These are phyloP conservation scores for Scortechinia acanthostroma DNA, from an alignment of 2,329 filamentous ascomycete species.

Conservation along the genomic window DNA sequence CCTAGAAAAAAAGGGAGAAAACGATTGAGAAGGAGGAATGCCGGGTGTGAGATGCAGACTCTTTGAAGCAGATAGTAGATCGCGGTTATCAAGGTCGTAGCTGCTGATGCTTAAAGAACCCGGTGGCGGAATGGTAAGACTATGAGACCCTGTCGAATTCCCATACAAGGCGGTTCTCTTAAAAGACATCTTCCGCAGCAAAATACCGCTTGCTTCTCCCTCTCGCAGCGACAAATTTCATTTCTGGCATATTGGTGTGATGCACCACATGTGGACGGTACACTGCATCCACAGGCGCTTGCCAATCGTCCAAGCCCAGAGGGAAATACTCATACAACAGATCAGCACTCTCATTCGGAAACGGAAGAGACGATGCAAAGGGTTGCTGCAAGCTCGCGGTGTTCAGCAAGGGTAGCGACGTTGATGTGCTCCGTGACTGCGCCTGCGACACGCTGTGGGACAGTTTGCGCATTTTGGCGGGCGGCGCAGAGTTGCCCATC, in stretches of 20 bases:
- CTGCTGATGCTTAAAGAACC: no score
- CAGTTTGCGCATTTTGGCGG: slow-evolving; percentile 25
- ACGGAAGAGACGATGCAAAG: slow-evolving; percentile 23
- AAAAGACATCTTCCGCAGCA: slow-evolving; percentile 39
- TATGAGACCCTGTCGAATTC: no score
- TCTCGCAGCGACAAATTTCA: slow-evolving; percentile 61
- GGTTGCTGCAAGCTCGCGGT: slow-evolving; percentile 32
- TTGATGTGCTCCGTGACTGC: not conserved
- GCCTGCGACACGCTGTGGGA: slow-evolving; percentile 15
- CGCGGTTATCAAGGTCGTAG: no score
- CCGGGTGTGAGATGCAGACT: no score
- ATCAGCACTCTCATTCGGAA: slow-evolving; percentile 71
- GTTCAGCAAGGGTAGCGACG: slow-evolving; percentile 17
- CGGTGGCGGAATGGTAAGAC: no score
- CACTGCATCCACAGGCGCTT: slow-evolving; percentile 74
- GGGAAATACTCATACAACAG: slow-evolving; percentile 92
- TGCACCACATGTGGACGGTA: slow-evolving; percentile 91
- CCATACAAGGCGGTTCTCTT: no score
- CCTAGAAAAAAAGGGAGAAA: no score
- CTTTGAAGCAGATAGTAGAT: no score
- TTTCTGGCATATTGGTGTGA: slow-evolving; percentile 69
- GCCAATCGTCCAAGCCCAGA: slow-evolving; percentile 82
- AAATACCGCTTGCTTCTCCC: slow-evolving; percentile 69
- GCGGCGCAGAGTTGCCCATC: slow-evolving; percentile 18
- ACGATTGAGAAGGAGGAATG: no score